These are phyloP conservation scores for Santalum album DNA, from an alignment of 164 flowering plant species.

Conservation along the genomic window DNA sequence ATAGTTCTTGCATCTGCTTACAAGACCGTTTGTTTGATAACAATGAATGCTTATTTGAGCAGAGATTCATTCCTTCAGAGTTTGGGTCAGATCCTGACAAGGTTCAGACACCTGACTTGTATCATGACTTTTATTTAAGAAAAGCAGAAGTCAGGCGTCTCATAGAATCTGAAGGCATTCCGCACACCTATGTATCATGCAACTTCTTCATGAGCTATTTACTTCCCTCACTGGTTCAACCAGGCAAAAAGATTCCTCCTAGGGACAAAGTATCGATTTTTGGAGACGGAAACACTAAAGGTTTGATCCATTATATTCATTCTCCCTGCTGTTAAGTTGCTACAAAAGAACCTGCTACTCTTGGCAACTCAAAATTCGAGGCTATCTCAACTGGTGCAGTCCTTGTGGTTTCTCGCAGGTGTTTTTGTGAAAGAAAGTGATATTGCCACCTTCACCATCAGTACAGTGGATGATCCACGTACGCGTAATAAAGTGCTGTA, in stretches of 20 bases:
- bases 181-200: constrained; percentile 61
- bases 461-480: constrained; percentile 28
- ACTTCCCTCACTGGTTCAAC: constrained; percentile 80
- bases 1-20: too few species aligned
- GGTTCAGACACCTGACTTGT: constrained; percentile 36
- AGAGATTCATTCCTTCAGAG: constrained; percentile 93
- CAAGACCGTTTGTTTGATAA: too few species aligned
- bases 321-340: background rate
- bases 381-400: too few species aligned
- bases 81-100: constrained; percentile 73
- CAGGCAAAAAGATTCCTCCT: constrained; percentile 54
- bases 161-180: constrained; percentile 66
- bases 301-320: background rate
- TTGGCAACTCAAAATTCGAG: too few species aligned
- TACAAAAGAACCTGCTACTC: too few species aligned
- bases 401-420: too few species aligned
- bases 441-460: constrained; percentile 24
- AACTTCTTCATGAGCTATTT: constrained; percentile 58
- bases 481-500: constrained; percentile 28
- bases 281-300: constrained; percentile 31
- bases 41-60: constrained; percentile 8
- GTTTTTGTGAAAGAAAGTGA: constrained; percentile 26
- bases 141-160: constrained; percentile 64
- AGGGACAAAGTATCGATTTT: constrained; percentile 45
- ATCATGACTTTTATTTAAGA: constrained; percentile 41